Conservation (phyloP, 208 protist species). For the Leishmania arabica region DNA sequence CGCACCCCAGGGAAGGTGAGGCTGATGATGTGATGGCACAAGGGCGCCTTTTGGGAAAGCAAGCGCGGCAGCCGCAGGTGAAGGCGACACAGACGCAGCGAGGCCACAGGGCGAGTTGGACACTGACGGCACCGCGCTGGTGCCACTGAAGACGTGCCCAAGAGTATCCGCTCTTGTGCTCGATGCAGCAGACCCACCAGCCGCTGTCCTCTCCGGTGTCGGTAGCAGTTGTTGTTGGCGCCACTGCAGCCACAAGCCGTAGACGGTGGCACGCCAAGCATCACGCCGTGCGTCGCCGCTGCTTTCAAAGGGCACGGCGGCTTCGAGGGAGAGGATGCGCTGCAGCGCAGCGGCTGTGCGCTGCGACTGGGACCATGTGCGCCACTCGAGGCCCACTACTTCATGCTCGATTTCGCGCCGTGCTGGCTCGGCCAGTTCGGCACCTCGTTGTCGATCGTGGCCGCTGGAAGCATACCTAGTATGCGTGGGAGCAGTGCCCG, state of each 20-base stretch:
- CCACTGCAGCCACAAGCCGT: conserved; percentile 49
- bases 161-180: neutral
- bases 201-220: neutral
- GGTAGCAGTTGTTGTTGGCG: conserved; percentile 13
- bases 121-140: neutral
- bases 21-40: neutral
- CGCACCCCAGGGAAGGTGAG: conserved; percentile 58
- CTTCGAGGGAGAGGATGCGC: conserved; percentile 67
- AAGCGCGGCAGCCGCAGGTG: neutral
- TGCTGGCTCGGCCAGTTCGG: conserved; percentile 3
- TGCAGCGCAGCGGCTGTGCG: conserved; percentile 67
- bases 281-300: conserved; percentile 11
- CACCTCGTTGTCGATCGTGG: neutral
- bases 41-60: neutral
- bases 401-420: conserved; percentile 50
- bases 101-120: neutral
- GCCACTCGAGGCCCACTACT: conserved; percentile 73
- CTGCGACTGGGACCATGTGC: conserved; percentile 65
- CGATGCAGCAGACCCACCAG: neutral
- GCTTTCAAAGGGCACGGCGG: conserved; percentile 65
- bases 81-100: neutral
- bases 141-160: neutral
- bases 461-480: neutral
- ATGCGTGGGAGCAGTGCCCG: neutral
- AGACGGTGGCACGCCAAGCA: conserved; percentile 32